These are phyloP conservation scores for Gastrolobium villosum DNA, from an alignment of 306 rosid species.

Conservation along the genomic window DNA sequence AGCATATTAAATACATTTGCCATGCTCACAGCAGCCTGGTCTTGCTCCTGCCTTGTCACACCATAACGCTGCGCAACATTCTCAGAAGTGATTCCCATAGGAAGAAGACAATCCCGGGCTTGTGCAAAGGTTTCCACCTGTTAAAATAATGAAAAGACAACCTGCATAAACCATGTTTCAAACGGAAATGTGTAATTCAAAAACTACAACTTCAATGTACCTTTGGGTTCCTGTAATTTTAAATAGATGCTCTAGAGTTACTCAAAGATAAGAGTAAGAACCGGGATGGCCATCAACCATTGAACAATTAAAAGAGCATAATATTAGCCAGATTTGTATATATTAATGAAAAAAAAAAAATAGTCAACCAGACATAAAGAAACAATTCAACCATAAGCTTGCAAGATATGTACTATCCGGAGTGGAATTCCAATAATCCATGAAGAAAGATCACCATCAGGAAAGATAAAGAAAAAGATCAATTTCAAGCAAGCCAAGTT, in stretches of 20 bases:
- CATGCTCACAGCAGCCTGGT: constrained; percentile 87
- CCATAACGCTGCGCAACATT: constrained; percentile 86
- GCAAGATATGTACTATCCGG: neutral
- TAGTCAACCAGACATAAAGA: constrained; percentile 17
- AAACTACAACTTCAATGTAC: constrained; percentile 50
- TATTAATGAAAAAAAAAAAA: neutral
- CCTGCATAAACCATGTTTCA: constrained; percentile 29
- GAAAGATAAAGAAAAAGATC: constrained; percentile 14
- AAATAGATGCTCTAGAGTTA: too few relatives aligned
- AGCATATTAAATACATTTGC: constrained; percentile 34
- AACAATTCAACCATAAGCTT: constrained; percentile 19
- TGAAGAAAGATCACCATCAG: neutral
- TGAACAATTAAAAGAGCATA: too few relatives aligned
- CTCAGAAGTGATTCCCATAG: constrained; percentile 95
- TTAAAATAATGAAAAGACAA: constrained; percentile 31
- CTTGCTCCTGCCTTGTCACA: constrained; percentile 90
- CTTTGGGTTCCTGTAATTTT: constrained; percentile 57
- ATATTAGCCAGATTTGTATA: too few relatives aligned
- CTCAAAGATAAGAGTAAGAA: too few relatives aligned
- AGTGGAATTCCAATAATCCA: neutral
- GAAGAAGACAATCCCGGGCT: constrained; percentile 91
- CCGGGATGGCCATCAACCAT: too few relatives aligned
- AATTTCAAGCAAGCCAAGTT: constrained; percentile 37
- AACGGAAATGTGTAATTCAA: constrained; percentile 9
- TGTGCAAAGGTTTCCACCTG: constrained; percentile 69